phyloP scores from a whole-genome alignment of 2,329 filamentous ascomycete species.

The Pseudocercospora musae region DNA sequence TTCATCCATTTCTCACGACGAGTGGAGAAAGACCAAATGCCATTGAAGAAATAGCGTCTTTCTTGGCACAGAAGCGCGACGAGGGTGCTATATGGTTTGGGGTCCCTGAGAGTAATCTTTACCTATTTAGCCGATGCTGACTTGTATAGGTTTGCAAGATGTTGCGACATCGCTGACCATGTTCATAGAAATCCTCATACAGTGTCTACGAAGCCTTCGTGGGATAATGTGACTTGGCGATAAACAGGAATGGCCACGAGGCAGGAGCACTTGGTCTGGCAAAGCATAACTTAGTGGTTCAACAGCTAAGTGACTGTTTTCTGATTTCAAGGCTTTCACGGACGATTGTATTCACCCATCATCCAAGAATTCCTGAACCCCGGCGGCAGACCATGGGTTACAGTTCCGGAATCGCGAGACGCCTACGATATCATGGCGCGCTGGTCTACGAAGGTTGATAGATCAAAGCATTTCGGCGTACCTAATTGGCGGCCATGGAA shows the following conservation, averaged over 20 bases:
- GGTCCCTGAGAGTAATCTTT: neutral
- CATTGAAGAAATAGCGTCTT: constrained; percentile 28
- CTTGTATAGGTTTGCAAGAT: constrained; percentile 22
- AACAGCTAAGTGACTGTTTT: neutral
- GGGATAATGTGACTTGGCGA: constrained; percentile 33
- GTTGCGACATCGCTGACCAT: constrained; percentile 31
- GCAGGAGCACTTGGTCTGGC: neutral
- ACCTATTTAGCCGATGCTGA: neutral
- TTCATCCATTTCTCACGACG: constrained; percentile 35
- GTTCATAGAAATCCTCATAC: constrained; percentile 23
- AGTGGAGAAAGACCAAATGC: constrained; percentile 26
- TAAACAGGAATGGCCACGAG: constrained; percentile 13
- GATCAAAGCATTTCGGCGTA: too few species aligned
- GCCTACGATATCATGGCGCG: too few species aligned
- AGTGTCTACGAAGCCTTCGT: constrained; percentile 30
- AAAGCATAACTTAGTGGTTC: neutral
- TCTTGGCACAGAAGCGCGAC: constrained; percentile 28
- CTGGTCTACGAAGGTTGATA: too few species aligned
- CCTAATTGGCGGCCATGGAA: too few species aligned
- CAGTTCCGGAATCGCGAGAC: too few species aligned
- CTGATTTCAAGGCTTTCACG: too few species aligned
- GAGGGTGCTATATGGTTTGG: constrained; percentile 28
- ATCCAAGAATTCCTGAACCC: too few species aligned
- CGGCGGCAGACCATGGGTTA: too few species aligned
- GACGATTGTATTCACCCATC: too few species aligned